Base-by-base conservation (phyloP, 176 grass and related monocot species). In the Triticum urartu region DNA sequence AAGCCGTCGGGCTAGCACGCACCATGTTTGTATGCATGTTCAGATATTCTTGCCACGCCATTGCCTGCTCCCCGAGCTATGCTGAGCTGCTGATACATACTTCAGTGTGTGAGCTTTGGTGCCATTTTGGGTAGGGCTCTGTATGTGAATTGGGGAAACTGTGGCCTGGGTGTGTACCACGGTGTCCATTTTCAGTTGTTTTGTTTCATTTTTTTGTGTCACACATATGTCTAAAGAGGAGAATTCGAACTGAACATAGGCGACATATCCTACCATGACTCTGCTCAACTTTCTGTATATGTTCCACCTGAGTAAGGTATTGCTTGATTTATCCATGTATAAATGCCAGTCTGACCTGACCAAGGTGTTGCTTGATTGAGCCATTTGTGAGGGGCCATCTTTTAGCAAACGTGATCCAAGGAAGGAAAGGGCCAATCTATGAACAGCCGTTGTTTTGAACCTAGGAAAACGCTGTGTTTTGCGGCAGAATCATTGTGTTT, bases 171-270 rank as follows among this genome's bases (percentile, higher is more conserved):
- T 79, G 21, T 81, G 60, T 88, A 85, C n/a, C 68, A 24, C 36
- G 58, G 36, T 68, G 68, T 84, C 39, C 48, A 91, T 80, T 87
- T 91, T 84, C 35, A 15, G 33, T 91, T 76, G 22, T 20, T 21
- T 59, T 59, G 18, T 59, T 80, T 91, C 48, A 76, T 87, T 75
- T 52, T 73, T 59, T 21, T 59, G 18, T 87, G 80, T 87, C 68
- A 48, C 34, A 87, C 59, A 81, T 68, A 74, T 90, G 85, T 85
- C 84, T 69, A 42, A 83, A 84, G 47, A 84, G 47, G 68, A 86
- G 40, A 8, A 63, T 77, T 81, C 64, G 68, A 48, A 54, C 6
- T 56, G 17, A 81, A 77, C 77, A 81, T 70, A 52, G 48, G 4
- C 47, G 15, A 50, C 4, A 50, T 50, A 15, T 50, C 47, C 47